Evolutionary conservation across 208 protist genomes (phyloP), one percentile per base, ranked within the genome.

Genomic region (Trypanosoma avium): DNA sequence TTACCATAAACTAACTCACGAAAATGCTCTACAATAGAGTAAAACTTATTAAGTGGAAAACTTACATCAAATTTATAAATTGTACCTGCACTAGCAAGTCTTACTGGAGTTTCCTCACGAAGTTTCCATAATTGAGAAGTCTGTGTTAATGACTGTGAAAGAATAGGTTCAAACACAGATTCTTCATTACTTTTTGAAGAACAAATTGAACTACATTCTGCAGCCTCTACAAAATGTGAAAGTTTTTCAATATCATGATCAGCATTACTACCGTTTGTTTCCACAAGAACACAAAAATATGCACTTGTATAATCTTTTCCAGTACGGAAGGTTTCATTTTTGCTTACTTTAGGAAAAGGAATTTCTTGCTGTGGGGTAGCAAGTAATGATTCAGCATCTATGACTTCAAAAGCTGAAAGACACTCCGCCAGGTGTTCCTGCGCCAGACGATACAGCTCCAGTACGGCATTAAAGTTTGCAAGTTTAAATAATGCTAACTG

Each of bases 351-450:
- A n/a, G 57, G 67, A 67, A 74, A 96, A 63, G 66, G 79, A 22
- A 79, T 45, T 40, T 67, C 59, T 27, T 53, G 52, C 9, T 75
- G 61, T 2, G 90, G 74, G 19, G 87, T 82, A 15, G 69, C 72
- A 56, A 82, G 19, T 33, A 98, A 76, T 6, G 85, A 96, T 32
- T 85, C 67, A 22, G 65, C 70, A 61, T 98, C 97, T 67, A 97
- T 83, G 56, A 98, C 97, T 67, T 98, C 95, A 61, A 96, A 97
- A 4, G 94, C 92, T n/a, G 89, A 96, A 13, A 98, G 73, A 47
- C 94, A 96, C 70, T 98, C 95, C 22, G 90, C 85, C 1, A 98
- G 77, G 55, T 95, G 53, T 36, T 73, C 35, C 75, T 97, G 93
- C 0, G 93, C 91, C 13, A 86, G 56, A 10, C 74, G 64, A 33